Conservation (phyloP, 331 rosid genomes). For the Erythrophleum ivorense region DNA sequence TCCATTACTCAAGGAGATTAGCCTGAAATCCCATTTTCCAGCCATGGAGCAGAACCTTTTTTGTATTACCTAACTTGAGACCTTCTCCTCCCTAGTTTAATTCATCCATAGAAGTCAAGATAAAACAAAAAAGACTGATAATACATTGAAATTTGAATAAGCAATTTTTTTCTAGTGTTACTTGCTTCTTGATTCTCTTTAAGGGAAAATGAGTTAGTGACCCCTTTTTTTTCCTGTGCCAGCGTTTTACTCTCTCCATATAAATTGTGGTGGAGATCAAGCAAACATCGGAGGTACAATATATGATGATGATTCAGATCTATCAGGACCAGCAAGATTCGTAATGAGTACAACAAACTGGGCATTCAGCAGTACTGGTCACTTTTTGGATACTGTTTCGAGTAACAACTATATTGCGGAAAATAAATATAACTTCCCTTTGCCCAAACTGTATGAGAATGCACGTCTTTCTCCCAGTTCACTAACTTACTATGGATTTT, state of each 20-base stretch:
- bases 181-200: background rate
- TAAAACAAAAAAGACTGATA: background rate
- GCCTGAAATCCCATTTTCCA: too few species aligned
- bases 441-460: constrained; percentile 50
- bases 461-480: constrained; percentile 78
- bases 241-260: too few species aligned
- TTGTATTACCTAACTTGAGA: too few species aligned
- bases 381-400: constrained; percentile 45
- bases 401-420: background rate
- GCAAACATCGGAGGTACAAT: too few species aligned
- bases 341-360: constrained; percentile 42
- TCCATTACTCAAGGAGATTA: too few species aligned
- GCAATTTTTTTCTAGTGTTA: background rate
- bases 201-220: background rate
- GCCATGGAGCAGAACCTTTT: too few species aligned
- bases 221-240: background rate
- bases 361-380: constrained; percentile 69
- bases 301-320: too few species aligned
- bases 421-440: constrained; percentile 47
- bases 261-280: too few species aligned
- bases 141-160: constrained; percentile 10
- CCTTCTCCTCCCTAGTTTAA: too few species aligned
- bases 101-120: background rate
- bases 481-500: constrained; percentile 68
- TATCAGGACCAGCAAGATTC: too few species aligned